Percentiles rank a stretch among this genome's conserved stretches.
Evolutionary conservation across 164 flowering plant genomes (phyloP).

Genomic region (Warburgia ugandensis): DNA sequence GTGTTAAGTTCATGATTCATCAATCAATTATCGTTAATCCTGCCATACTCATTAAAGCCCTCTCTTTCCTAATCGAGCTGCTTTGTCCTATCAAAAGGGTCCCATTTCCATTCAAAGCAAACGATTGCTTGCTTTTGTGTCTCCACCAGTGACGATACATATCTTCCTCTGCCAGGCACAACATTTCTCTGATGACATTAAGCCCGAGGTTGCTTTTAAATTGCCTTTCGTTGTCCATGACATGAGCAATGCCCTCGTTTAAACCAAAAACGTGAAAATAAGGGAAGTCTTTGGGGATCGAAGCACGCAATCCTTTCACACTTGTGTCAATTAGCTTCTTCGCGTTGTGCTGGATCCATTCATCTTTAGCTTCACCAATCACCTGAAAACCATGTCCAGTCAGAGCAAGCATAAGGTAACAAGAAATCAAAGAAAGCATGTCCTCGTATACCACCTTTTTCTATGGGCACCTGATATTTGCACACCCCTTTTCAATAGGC

Average conservation of each 20-base stretch:
- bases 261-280: conserved; percentile 90
- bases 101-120: conserved; percentile 56
- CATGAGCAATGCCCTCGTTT: conserved; percentile 71
- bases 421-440: too few relatives aligned
- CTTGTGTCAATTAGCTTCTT: conserved; percentile 77
- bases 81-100: conserved; percentile 82
- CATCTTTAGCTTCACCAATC: conserved; percentile 87
- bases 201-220: conserved; percentile 68
- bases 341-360: conserved; percentile 87
- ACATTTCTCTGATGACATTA: conserved; percentile 79
- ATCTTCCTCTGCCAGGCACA: conserved; percentile 64
- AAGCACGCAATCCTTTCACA: conserved; percentile 62
- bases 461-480: too few relatives aligned
- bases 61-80: conserved; percentile 57
- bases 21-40: too few relatives aligned
- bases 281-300: conserved; percentile 82
- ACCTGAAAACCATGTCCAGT: too few relatives aligned
- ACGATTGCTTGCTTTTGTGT: conserved; percentile 56
- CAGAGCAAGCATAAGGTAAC: too few relatives aligned
- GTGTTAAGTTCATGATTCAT: too few relatives aligned
- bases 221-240: conserved; percentile 71
- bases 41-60: too few relatives aligned
- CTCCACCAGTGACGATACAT: conserved; percentile 66
- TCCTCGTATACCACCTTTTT: too few relatives aligned
- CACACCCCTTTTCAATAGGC: too few relatives aligned